phyloP scores from a whole-genome alignment of 805 yeast genomes.

The Ogataea paradorogensis region DNA sequence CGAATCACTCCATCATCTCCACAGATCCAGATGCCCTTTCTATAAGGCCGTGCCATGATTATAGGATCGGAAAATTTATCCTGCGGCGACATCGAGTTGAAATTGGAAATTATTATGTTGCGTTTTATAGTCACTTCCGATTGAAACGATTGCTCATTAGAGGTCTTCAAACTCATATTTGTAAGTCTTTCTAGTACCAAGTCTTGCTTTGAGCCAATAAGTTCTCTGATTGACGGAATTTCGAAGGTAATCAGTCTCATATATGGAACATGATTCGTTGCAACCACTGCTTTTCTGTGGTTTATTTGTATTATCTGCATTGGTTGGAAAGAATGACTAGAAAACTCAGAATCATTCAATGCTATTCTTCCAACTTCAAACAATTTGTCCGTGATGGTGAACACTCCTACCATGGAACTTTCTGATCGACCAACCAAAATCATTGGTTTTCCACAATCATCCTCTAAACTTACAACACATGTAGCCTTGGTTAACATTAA shows the following conservation, averaged over 20 bases:
- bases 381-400: constrained; percentile 29
- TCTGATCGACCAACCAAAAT: constrained; percentile 59
- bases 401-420: constrained; percentile 53
- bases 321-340: constrained; percentile 61
- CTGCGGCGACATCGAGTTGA: constrained; percentile 59
- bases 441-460: constrained; percentile 30
- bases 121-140: constrained; percentile 31
- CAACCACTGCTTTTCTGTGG: constrained; percentile 47
- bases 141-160: constrained; percentile 21
- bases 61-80: constrained; percentile 59
- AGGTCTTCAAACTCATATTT: constrained; percentile 4
- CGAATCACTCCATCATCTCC: constrained; percentile 68
- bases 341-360: constrained; percentile 70
- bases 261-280: constrained; percentile 76
- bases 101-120: constrained; percentile 39
- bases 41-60: constrained; percentile 30
- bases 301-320: constrained; percentile 38
- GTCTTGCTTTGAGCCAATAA: constrained; percentile 9
- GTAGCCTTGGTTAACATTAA: constrained; percentile 52
- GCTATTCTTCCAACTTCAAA: constrained; percentile 47
- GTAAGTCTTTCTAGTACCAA: constrained; percentile 5
- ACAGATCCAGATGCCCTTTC: constrained; percentile 58
- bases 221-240: constrained; percentile 35
- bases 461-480: constrained; percentile 39
- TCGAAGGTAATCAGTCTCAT: constrained; percentile 61